Base-by-base conservation (phyloP, 805 yeast species). In the Pichia deserticola region DNA sequence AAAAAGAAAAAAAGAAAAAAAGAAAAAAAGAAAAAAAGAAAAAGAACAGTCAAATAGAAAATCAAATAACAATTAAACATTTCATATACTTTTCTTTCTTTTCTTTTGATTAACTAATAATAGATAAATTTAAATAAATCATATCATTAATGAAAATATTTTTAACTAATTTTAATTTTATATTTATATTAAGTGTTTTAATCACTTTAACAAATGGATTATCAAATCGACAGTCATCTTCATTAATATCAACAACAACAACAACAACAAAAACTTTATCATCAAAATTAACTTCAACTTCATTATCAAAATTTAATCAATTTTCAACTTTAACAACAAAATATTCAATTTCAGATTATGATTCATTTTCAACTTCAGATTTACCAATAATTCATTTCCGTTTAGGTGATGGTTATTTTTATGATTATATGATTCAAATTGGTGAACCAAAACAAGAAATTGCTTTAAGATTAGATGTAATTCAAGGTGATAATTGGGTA, bases 401-500 rank as follows among this genome's bases (percentile, higher is more conserved):
- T 20, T 3, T 20, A 20, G 20, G 20, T 20, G 20, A 20, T 20
- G 20, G 20, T 20, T 2, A 47, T 47, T 15, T 36, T 53, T 8
- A 35, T 40, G 67, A 66, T 43, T 57, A 57, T 38, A 42, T 53
- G 25, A 40, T 64, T 1, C 33, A 53, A 8, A 51, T 67, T 0
- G 70, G 70, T 3, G 40, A 42, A 3, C 60, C 63, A 0, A 46
- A 50, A 7, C 65, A 64, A 51, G 42, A 54, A 2, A 11, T 63
- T 32, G 49, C 35, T 7, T 43, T 67, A 10, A 53, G 72, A 29
- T 38, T 68, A 11, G 72, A 68, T 49, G 47, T 66, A 3, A 46
- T 52, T n/a, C 60, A 61, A 35, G 65, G 60, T 7, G 53, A 54
- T 20, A 30, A 63, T 1, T 68, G 70, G 69, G 53, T 65, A 3